These are phyloP conservation scores for Blastocystis sp. DNA, from an alignment of 352 stramenopile genomes.

Conservation along the genomic window DNA sequence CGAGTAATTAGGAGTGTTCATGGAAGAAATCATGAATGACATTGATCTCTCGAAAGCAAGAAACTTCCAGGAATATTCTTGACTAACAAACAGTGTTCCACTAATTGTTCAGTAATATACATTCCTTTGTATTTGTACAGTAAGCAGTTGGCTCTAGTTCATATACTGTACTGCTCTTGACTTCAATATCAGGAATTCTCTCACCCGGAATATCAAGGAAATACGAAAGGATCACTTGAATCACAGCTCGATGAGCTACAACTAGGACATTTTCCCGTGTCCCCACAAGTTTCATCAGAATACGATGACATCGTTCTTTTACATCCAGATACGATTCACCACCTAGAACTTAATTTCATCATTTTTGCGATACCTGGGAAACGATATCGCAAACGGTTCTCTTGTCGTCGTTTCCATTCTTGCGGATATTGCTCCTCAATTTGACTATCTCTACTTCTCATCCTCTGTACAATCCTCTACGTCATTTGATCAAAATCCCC, in stretches of 20 bases:
- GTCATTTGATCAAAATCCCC: conserved; percentile 80
- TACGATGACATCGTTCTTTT: conserved; percentile 79
- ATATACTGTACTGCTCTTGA: conserved; percentile 48
- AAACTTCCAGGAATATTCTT: conserved; percentile 52
- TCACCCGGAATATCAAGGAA: conserved; percentile 47
- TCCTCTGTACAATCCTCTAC: not conserved
- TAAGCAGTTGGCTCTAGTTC: conserved; percentile 58
- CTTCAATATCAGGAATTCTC: conserved; percentile 17
- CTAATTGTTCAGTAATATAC: not conserved
- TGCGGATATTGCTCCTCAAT: conserved; percentile 77
- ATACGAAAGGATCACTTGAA: conserved; percentile 61
- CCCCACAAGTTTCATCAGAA: conserved; percentile 79
- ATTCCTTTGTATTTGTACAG: conserved; percentile 58
- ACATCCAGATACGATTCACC: conserved; percentile 86
- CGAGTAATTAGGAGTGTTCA: not conserved
- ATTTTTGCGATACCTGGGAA: conserved; percentile 67
- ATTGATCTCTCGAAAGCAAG: not conserved
- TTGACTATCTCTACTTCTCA: conserved; percentile 68
- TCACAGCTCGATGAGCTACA: conserved; percentile 31
- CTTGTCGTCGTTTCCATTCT: conserved; percentile 73
- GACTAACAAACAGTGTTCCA: not conserved
- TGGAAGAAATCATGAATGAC: not conserved
- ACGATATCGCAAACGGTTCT: conserved; percentile 82
- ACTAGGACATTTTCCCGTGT: conserved; percentile 71
- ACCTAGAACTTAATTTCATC: conserved; percentile 63